Evolutionary conservation across 495 filamentous ascomycete genomes (phyloP), one percentile per base, ranked within the genome.

Genomic region (Talaromyces liani): DNA sequence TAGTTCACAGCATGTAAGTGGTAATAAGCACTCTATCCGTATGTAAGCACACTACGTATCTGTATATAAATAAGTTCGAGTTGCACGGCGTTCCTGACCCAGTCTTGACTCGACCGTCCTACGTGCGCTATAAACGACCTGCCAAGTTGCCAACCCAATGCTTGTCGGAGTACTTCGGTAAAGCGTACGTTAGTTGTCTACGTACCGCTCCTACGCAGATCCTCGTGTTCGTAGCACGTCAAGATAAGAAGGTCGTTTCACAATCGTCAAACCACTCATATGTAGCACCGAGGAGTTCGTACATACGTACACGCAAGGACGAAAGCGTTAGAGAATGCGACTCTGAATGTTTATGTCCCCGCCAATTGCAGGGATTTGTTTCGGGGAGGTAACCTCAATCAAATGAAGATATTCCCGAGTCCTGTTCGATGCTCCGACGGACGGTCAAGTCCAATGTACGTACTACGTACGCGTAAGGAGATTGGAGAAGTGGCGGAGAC

Each of bases 401-500:
- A 41, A 36, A 20, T 49, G 45, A 20, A 49, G 45, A 8, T 49
- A 49, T 49, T 49, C 45, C 29, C 45, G 36, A 41, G 36, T 41
- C 14, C 12, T 16, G 16, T 41, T 16, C 36, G 33, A 36, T 36
- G 33, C 33, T 36, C 33, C 33, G 33, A 36, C 33, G 36, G 36
- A 9, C 1, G 36, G 36, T 41, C 45, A 49, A 22, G 16, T 49
- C 45, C 45, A 49, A 49, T 16, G 45, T 49, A 49, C 2, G 16
- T 49, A n/a, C 45, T 20, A 49, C 6, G 45, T 49, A 49, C 2
- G 36, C 45, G 45, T 5, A 49, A 20, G 45, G 6, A 31, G 29
- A 41, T 3, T 45, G 39, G 4, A 18, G 6, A 18, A 49, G 67
- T 69, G 72, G 68, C 70, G 74, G 77, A 77, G 77, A 77, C 77